Percentiles rank a stretch among this genome's conserved stretches.
Conservation (phyloP, 192 early-diverging fungal species). For the Coemansia sp. region DNA sequence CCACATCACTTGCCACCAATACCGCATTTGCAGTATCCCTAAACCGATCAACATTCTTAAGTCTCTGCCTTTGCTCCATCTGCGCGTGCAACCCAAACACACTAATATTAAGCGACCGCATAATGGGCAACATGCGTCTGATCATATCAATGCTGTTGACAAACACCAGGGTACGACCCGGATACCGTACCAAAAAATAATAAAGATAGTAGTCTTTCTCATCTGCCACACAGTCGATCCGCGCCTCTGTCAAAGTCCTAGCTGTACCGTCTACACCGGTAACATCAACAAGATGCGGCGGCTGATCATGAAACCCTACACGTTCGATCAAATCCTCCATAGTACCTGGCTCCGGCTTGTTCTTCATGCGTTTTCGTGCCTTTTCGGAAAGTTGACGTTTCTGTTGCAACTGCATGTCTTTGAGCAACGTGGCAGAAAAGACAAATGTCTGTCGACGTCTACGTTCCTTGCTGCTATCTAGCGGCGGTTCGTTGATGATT, state of each 20-base stretch:
- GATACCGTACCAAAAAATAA: conserved; percentile 83
- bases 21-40: conserved; percentile 70
- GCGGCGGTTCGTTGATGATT: conserved; percentile 34
- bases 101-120: conserved; percentile 69
- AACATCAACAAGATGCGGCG: conserved; percentile 78
- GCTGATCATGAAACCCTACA: conserved; percentile 72
- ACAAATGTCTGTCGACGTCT: conserved; percentile 79
- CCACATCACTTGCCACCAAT: conserved; percentile 93
- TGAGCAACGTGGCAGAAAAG: conserved; percentile 86
- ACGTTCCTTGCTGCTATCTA: conserved; percentile 11
- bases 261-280: conserved; percentile 68
- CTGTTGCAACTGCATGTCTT: conserved; percentile 43
- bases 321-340: conserved; percentile 74
- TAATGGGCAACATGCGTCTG: conserved; percentile 81
- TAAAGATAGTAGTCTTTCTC: conserved; percentile 88
- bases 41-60: conserved; percentile 92
- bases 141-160: conserved; percentile 95
- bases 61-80: conserved; percentile 93
- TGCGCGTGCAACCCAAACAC: conserved; percentile 89
- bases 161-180: conserved; percentile 90
- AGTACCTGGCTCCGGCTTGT: conserved; percentile 39
- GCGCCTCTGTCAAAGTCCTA: conserved; percentile 69
- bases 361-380: conserved; percentile 18
- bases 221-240: conserved; percentile 79
- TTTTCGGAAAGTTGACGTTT: conserved; percentile 29